These are phyloP conservation scores for Platismatia glauca DNA, from an alignment of 495 filamentous ascomycete genomes.

Conservation along the genomic window DNA sequence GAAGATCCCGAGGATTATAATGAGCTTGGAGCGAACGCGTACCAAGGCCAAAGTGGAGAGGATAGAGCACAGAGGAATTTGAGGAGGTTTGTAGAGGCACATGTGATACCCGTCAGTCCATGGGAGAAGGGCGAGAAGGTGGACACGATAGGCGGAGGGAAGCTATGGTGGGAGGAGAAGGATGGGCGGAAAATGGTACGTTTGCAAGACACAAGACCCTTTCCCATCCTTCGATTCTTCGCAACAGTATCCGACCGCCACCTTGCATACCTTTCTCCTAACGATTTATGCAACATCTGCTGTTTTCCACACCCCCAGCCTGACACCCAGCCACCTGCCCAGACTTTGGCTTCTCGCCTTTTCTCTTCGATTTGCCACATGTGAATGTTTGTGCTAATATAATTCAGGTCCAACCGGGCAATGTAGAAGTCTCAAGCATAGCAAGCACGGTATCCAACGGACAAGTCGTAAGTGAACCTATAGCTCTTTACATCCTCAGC, in stretches of 20 bases:
- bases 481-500: not conserved
- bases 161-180: slow-evolving; percentile 73
- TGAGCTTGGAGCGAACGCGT: slow-evolving; percentile 63
- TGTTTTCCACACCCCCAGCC: not conserved
- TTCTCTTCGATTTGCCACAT: not conserved
- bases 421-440: slow-evolving; percentile 63
- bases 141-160: slow-evolving; percentile 58
- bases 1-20: slow-evolving; percentile 78
- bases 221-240: not conserved
- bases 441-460: slow-evolving; percentile 72
- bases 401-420: slow-evolving; percentile 65
- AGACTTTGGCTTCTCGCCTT: not conserved
- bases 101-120: slow-evolving; percentile 67
- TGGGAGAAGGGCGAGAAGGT: slow-evolving; percentile 72
- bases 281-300: not conserved
- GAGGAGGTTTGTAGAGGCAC: slow-evolving; percentile 76
- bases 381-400: slow-evolving; percentile 12
- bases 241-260: not conserved
- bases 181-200: slow-evolving; percentile 63
- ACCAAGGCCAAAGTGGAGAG: slow-evolving; percentile 68
- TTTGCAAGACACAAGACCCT: not conserved
- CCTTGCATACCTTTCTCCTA: not conserved
- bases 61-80: slow-evolving; percentile 74
- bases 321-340: not conserved
- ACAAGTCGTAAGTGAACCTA: slow-evolving; percentile 42